A percentile compares a stretch with the other conserved stretches of the same genome.
phyloP scores from a whole-genome alignment of 345 rosid species.

The Citrus glauca region DNA sequence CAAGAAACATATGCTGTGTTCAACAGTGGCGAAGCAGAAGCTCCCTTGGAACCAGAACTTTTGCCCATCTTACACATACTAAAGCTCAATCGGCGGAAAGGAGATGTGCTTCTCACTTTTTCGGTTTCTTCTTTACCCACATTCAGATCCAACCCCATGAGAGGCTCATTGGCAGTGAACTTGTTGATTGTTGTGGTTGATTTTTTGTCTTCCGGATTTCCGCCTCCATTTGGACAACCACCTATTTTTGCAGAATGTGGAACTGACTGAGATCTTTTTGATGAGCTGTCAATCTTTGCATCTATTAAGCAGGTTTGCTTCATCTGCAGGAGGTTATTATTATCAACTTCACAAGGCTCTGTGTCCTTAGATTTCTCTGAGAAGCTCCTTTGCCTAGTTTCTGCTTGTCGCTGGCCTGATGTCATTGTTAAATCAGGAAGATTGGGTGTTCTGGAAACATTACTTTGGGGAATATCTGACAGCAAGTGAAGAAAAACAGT shows the following conservation, averaged over 20 bases:
- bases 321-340: constrained; percentile 23
- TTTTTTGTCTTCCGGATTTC: constrained; percentile 33
- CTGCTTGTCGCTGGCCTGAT: constrained; percentile 26
- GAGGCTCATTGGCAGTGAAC: constrained; percentile 21
- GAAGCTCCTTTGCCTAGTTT: constrained; percentile 35
- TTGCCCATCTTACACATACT: constrained; percentile 51
- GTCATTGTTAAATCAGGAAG: constrained; percentile 22
- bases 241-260: constrained; percentile 30
- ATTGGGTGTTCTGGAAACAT: constrained; percentile 28
- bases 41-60: constrained; percentile 46
- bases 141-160: constrained; percentile 32
- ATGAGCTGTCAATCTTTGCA: constrained; percentile 22
- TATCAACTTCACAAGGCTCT: constrained; percentile 34
- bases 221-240: constrained; percentile 23
- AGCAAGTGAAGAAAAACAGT: constrained; percentile 48
- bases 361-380: constrained; percentile 28
- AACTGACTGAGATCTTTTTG: constrained; percentile 32
- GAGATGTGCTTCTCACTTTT: constrained; percentile 66
- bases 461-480: constrained; percentile 33
- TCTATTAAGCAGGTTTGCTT: constrained; percentile 25
- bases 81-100: constrained; percentile 66
- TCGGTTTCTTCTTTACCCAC: constrained; percentile 36
- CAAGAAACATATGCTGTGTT: constrained; percentile 30
- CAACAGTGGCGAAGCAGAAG: constrained; percentile 25
- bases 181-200: constrained; percentile 13